Base-by-base conservation (phyloP, 257 asterid genomes). In the Nyctanthes arbortristis region DNA sequence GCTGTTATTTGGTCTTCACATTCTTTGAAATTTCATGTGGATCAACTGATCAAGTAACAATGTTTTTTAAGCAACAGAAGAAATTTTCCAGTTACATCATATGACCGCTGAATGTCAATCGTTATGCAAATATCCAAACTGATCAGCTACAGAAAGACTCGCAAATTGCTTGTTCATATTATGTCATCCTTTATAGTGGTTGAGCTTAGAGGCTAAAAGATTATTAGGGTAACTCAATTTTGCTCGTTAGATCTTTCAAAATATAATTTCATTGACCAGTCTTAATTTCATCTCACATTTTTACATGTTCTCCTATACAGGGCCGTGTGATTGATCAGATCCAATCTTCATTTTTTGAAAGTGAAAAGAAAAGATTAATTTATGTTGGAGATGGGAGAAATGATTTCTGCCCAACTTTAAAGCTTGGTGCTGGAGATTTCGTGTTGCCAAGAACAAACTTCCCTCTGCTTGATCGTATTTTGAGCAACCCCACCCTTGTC, bases 381-480 rank as follows among this genome's bases (percentile, higher is more conserved):
- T 89, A 92, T 76, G 43, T 88, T 14, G 96, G 97, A 64, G 97
- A 92, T 63, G 96, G 96, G 39, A 73, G 31, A 70, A 90, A 90
- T 18, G 97, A 92, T 78, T 89, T 81, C 75, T 89, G 96, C 73
- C 96, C 97, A n/a, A 73, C 80, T 32, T 72, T 89, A 76, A 87
- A 87, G 84, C 96, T 92, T 47, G 82, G 70, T 58, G 75, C 69
- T 33, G 77, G 77, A 66, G 97, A 89, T 70, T 71, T 65, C 22
- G 91, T 84, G 61, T 74, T 92, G 96, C 89, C 96, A 11, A 84
- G 86, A 66, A 84, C 79, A 66, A 63, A 78, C 75, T 92, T 76
- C 28, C 86, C 94, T 60, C 60, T 92, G 34, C 73, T 79, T 81
- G 69, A 67, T 11, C 79, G 69, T 69, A 82, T 89, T 45, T 47